Conservation (phyloP, 169 alveolate genomes). For the Babesia ovis region DNA sequence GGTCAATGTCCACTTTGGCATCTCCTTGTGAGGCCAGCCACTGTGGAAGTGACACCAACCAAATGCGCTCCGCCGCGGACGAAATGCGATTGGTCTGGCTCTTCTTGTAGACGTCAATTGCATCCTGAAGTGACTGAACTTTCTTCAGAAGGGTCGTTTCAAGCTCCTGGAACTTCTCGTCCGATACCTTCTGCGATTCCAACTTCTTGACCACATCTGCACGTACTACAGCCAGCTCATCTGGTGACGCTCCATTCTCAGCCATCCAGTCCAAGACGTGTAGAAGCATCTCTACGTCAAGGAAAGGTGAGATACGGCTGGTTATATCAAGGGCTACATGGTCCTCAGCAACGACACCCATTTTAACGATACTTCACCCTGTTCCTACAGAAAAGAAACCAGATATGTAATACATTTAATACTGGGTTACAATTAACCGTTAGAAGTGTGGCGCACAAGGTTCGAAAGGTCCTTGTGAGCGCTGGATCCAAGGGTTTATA, state of each 20-base stretch:
- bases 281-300: slow-evolving; percentile 76
- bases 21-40: slow-evolving; percentile 70
- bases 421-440: not conserved
- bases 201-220: slow-evolving; percentile 34
- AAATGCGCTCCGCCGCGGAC: slow-evolving; percentile 66
- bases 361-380: not conserved
- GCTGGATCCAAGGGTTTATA: not conserved
- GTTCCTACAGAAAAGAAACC: no score
- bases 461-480: not conserved
- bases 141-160: slow-evolving; percentile 48
- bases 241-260: slow-evolving; percentile 63
- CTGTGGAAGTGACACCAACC: slow-evolving; percentile 68
- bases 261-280: slow-evolving; percentile 74
- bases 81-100: slow-evolving; percentile 72
- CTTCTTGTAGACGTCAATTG: slow-evolving; percentile 64
- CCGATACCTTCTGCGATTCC: slow-evolving; percentile 53
- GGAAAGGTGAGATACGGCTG: slow-evolving; percentile 65
- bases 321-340: slow-evolving; percentile 57
- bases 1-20: slow-evolving; percentile 45
- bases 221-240: slow-evolving; percentile 17
- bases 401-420: no score
- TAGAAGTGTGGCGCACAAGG: not conserved
- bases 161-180: slow-evolving; percentile 49
- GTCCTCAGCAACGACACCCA: slow-evolving; percentile 15
- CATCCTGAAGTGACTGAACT: slow-evolving; percentile 70